Evolutionary conservation across 2,329 filamentous ascomycete species (phyloP), one percentile per base, ranked within the genome.

Genomic region (Xylariaceae sp.): DNA sequence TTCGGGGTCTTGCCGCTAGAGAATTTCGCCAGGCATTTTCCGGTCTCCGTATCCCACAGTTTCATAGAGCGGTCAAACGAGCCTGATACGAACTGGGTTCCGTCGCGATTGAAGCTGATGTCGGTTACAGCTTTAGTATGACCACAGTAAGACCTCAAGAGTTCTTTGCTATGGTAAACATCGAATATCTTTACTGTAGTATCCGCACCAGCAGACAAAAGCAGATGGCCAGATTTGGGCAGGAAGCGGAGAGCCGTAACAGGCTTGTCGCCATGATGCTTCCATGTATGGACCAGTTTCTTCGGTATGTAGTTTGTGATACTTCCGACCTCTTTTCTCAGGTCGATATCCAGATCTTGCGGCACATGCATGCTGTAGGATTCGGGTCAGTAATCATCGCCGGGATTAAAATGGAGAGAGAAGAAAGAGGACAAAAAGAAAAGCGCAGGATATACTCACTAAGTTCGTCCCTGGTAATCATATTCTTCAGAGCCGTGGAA

Each of bases 41-140:
- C 94, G 19, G 89, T 96, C 72, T 99, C 94, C 0, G 92, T 96
- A 66, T 99, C 94, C 94, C 94, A 99, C 29, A 99, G 80, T 73
- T 97, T 96, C 76, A 97, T 96, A 75, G 89, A 87, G 50, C 92
- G 87, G 70, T 99, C 94, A 71, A 95, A 99, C 15, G 89, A 94
- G 1, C 89, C 88, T 2, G 92, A 92, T 22, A 99, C 74, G 76
- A 99, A 99, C 51, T 88, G 88, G 10, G 83, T 88, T 49, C 94
- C 94, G 30, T 84, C 80, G 3, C 79, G 79, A 65, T 92, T 91
- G 80, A 97, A 97, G 63, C 87, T 87, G 42, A 94, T 83, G 68
- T 96, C 92, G 26, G 92, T 92, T 22, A 97, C 79, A 16, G 90
- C 87, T 72, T 96, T 97, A 32, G 80, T 86, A 70, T 99, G 94